These are phyloP conservation scores for Stropharia rugosoannulata DNA, from an alignment of 768 basidiomycete species.

Conservation along the genomic window DNA sequence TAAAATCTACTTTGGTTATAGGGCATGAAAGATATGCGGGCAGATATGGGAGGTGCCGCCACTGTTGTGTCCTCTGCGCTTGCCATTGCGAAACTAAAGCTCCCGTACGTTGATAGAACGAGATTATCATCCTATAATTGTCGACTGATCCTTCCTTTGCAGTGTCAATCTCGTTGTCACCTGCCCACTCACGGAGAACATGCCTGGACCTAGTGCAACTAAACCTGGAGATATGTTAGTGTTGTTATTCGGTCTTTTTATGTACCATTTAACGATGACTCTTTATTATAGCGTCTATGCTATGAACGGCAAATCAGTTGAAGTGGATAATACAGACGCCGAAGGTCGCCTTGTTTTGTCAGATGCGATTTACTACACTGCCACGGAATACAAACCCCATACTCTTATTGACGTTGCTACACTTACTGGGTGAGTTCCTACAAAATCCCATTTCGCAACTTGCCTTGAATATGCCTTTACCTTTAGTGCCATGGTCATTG, in stretches of 20 bases:
- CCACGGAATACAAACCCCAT: slow-evolving; percentile 74
- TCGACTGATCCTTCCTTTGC: neutral
- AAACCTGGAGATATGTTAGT: slow-evolving; percentile 86
- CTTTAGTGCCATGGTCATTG: slow-evolving; percentile 64
- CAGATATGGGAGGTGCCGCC: slow-evolving; percentile 90
- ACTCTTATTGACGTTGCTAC: slow-evolving; percentile 88
- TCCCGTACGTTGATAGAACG: slow-evolving; percentile 56
- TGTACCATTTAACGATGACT: neutral
- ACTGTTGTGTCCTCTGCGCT: slow-evolving; percentile 69
- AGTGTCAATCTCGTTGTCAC: slow-evolving; percentile 76
- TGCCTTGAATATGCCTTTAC: neutral
- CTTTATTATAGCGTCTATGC: slow-evolving; percentile 58
- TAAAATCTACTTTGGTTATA: slow-evolving; percentile 20
- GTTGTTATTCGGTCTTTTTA: neutral
- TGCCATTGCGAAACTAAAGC: slow-evolving; percentile 76
- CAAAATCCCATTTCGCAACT: neutral
- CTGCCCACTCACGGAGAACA: slow-evolving; percentile 81
- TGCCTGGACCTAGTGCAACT: slow-evolving; percentile 72
- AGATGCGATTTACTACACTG: slow-evolving; percentile 84
- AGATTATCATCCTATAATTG: neutral
- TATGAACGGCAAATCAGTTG: slow-evolving; percentile 87
- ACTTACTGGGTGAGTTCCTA: slow-evolving; percentile 61
- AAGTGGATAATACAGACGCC: slow-evolving; percentile 87
- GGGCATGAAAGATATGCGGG: slow-evolving; percentile 86
- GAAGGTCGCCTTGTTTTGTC: slow-evolving; percentile 79